Base-by-base conservation (phyloP, 2,329 filamentous ascomycete species). In the Aspergillus neoniger region DNA sequence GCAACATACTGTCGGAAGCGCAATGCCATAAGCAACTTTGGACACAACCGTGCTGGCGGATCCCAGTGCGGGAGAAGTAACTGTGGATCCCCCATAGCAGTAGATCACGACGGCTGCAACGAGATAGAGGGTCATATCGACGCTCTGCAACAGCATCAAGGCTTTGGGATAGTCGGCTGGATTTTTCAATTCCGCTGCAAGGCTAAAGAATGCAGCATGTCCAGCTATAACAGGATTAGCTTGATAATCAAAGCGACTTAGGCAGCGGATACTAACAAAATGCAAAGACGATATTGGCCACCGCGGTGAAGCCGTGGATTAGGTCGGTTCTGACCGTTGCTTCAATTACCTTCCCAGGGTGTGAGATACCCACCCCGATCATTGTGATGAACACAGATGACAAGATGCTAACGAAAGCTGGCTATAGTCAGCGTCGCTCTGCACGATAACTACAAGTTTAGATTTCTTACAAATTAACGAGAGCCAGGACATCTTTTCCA, bases 271-370 rank as follows among this genome's bases (percentile, higher is more conserved):
- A 28, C 76, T 70, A 69, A 79, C 86, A 81, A 77, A 88, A 92
- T 58, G 89, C 88, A 62, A 91, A 86, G 62, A 90, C 81, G 56
- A 92, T 91, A 77, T 91, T 91, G 69, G 80, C 82, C 49, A 89
- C 81, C 17, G 85, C 82, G 14, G 86, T 80, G 69, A 89, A 88
- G 19, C 79, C 86, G 48, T 84, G 79, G 49, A 80, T 78, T 41
- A 89, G 79, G 36, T 76, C 76, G 1, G 83, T 73, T 4, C 79
- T 64, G 19, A 76, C 74, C 14, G 76, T 73, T 19, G 76, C 74
- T 17, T 75, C 67, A 41, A 80, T 70, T 6, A 66, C 68, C 21
- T 64, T 63, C 52, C 78, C 76, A 15, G 80, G 79, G 49, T 79
- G 77, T 41, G 74, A 67, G 54, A 89, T 74, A 4, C 86, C 87